phyloP scores from a whole-genome alignment of 208 protist species.

The Tritrichomonas foetus region DNA sequence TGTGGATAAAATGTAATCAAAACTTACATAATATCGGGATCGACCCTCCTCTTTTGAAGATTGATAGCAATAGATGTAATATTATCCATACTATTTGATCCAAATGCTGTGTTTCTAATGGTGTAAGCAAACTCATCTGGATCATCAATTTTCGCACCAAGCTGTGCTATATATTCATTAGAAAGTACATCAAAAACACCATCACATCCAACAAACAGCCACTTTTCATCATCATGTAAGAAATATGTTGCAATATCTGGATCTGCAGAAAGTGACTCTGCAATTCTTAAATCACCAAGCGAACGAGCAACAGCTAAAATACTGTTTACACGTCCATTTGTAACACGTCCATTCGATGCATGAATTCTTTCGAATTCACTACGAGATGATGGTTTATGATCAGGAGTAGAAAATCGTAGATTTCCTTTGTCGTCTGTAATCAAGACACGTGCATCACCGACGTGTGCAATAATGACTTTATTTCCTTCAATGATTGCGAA shows the following conservation, averaged over 20 bases:
- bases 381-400: neutral
- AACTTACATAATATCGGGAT: too few species aligned
- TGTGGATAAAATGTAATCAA: too few species aligned
- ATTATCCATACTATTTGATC: neutral
- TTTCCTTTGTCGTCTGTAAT: neutral
- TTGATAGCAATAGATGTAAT: neutral
- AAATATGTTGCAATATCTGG: neutral
- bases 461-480: neutral
- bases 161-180: neutral
- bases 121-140: neutral
- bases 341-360: neutral
- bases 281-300: neutral
- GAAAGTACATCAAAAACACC: neutral
- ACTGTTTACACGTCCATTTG: neutral
- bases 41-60: neutral
- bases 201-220: constrained; percentile 7
- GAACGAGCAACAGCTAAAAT: neutral
- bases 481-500: neutral
- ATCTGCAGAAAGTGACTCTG: neutral
- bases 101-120: neutral
- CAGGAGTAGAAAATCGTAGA: neutral
- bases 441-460: neutral
- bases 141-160: too few species aligned
- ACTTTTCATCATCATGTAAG: neutral
- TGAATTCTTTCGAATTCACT: neutral